Base-by-base conservation (phyloP, 2,329 filamentous ascomycete genomes). In the Myotisia sp. region DNA sequence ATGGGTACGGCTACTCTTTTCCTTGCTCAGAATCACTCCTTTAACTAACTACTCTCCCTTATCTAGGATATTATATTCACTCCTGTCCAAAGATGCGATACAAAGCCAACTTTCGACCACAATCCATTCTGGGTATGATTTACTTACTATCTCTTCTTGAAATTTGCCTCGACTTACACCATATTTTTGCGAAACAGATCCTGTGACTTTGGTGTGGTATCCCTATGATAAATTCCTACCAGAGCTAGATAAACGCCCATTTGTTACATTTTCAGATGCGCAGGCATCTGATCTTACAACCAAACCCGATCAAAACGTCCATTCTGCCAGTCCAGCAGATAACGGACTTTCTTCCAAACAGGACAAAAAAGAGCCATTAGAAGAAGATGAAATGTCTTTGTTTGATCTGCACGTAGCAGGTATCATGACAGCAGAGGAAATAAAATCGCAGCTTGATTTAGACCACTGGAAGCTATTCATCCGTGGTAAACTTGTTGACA, bases 31-130 rank as follows among this genome's bases (percentile, higher is more conserved):
- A 12, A 26, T 13, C 13, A 18, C 5, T 13, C 5, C 2, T 10
- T 10, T 28, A 9, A 24, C 27, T 32, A 19, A 24, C 3, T 30
- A 22, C n/a, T 22, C 21, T 41, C 21, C 10, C n/a, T 26, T 23
- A 20, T 17, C 8, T 34, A 66, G 63, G 73, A 8, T 76, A 65
- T 52, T 77, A 77, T 48, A 77, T 78, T 41, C 73, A 76, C 45
- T 59, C 56, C 2, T 66, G 63, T 42, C 54, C 58, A 29, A 67
- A 67, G 44, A 67, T 67, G 64, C 60, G 61, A 14, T 67, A 67
- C 49, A 67, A 67, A 43, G 62, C 48, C 24, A 47, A 47, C 3
- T 67, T 60, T 43, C 41, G 50, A n/a, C 64, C 64, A 3, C 61
- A 63, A 40, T 60, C 63, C 38, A 48, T 67, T n/a, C 52, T 67